These are phyloP conservation scores for Porcisia hertigi DNA, from an alignment of 208 protist genomes.

Conservation along the genomic window DNA sequence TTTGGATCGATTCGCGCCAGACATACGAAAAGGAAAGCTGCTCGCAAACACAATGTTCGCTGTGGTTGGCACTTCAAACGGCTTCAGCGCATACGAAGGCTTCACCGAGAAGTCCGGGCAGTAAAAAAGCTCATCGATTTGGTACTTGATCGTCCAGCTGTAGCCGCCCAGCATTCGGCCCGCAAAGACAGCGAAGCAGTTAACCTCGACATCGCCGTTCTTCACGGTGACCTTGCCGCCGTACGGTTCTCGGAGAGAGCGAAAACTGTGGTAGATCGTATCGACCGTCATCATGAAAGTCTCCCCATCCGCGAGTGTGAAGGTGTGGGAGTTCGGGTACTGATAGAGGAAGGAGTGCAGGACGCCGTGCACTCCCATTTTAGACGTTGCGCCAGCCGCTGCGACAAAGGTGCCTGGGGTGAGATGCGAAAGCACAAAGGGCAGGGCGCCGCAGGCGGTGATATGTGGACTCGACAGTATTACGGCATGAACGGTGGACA, in stretches of 20 bases:
- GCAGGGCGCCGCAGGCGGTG: constrained; percentile 77
- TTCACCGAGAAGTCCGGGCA: constrained; percentile 85
- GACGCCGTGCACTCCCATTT: constrained; percentile 79
- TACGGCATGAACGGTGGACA: constrained; percentile 61
- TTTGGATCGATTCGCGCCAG: constrained; percentile 11
- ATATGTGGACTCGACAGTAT: constrained; percentile 83
- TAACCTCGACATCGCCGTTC: constrained; percentile 60
- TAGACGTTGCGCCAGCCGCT: constrained; percentile 64
- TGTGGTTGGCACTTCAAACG: constrained; percentile 69
- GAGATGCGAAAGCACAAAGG: constrained; percentile 80
- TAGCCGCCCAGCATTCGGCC: constrained; percentile 80
- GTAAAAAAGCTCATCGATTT: constrained; percentile 91
- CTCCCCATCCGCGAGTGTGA: constrained; percentile 24
- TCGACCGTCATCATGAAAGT: constrained; percentile 76
- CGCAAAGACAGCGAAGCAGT: constrained; percentile 64
- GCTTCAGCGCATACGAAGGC: constrained; percentile 75
- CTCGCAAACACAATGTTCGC: constrained; percentile 73
- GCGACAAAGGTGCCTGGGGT: constrained; percentile 61
- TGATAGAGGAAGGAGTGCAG: constrained; percentile 83
- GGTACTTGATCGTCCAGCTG: constrained; percentile 83
- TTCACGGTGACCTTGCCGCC: constrained; percentile 68
- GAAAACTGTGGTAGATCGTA: constrained; percentile 86
- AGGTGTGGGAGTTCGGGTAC: constrained; percentile 68
- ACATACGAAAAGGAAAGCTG: constrained; percentile 44
- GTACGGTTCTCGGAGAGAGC: constrained; percentile 74